Evolutionary conservation across 495 filamentous ascomycete species (phyloP), one percentile per base, ranked within the genome.

Genomic region (Xylaria cubensis): DNA sequence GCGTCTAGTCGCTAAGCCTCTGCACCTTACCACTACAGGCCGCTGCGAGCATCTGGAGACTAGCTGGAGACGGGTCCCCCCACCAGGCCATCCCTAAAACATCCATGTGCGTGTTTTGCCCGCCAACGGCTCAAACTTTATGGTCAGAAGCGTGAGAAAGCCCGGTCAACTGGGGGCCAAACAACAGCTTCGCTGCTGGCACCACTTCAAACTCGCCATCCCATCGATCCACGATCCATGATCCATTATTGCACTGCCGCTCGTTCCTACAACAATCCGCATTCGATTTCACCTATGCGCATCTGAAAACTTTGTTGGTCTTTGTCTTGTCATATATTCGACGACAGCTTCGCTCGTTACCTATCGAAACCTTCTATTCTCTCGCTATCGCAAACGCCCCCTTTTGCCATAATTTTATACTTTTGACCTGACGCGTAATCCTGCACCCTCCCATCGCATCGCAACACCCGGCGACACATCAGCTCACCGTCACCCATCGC

Each of bases 391-490:
- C 68, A 34, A 63, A 29, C 19, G 15, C 39, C 68, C 58, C 68
- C 58, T 63, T 63, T 70, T 67, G 21, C 62, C 68, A 32, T 70
- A 61, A 62, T 53, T 66, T 62, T 70, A 53, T 70, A 70, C 56
- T 63, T 63, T 70, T 51, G 44, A 29, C 68, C 68, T 48, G 68
- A 70, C 68, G 68, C 68, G 68, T 70, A 70, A 70, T 70, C 66
- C 15, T 69, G 13, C 8, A 29, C 24, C 41, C n/a, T 62, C 66
- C 51, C 66, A 32, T 32, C 66, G 66, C 36, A 41, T 51, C 24
- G 36, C 46, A 50, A 24, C 50, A 8, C 64, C 39, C n/a, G 1
- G 0, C 50, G 39, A n/a, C 51, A 36, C 55, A 26, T 59, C 51
- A 21, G 26, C 55, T 36, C 29, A 29, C 53, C 55, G 41, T 41